These are phyloP conservation scores for Hirschfeldia incana DNA, from an alignment of 345 rosid species.

Conservation along the genomic window DNA sequence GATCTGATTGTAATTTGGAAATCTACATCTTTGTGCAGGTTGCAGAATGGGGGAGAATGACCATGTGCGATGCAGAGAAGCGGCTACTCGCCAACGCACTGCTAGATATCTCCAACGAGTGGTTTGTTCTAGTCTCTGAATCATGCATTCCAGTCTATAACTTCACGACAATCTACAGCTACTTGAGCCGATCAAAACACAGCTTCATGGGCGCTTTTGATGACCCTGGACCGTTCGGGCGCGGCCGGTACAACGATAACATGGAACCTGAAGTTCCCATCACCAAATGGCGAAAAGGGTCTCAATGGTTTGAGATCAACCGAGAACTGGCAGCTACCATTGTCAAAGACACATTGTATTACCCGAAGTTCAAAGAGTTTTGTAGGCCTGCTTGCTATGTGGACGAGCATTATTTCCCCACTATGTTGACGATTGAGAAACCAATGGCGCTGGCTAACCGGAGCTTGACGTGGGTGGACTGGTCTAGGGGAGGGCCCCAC, in stretches of 20 bases:
- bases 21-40: slow-evolving; percentile 46
- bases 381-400: slow-evolving; percentile 92
- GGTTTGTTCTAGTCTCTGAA: slow-evolving; percentile 90
- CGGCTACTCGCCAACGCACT: slow-evolving; percentile 91
- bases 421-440: slow-evolving; percentile 82
- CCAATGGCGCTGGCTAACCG: slow-evolving; percentile 68
- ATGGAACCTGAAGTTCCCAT: not conserved
- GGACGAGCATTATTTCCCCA: slow-evolving; percentile 94
- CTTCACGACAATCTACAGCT: slow-evolving; percentile 66
- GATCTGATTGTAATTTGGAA: slow-evolving; percentile 3
- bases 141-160: slow-evolving; percentile 91
- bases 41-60: slow-evolving; percentile 97
- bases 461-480: slow-evolving; percentile 92
- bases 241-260: not conserved
- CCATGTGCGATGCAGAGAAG: slow-evolving; percentile 92
- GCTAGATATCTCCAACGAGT: slow-evolving; percentile 82
- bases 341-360: slow-evolving; percentile 63
- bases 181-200: slow-evolving; percentile 56
- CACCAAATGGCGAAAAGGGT: slow-evolving; percentile 10
- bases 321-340: slow-evolving; percentile 67
- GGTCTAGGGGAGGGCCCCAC: slow-evolving; percentile 96
- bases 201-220: slow-evolving; percentile 87
- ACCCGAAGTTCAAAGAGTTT: slow-evolving; percentile 67
- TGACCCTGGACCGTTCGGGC: not conserved
- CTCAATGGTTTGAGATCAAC: slow-evolving; percentile 71